Evolutionary conservation across 2,329 filamentous ascomycete species (phyloP).

Genomic region (Sordariomycetes sp.): DNA sequence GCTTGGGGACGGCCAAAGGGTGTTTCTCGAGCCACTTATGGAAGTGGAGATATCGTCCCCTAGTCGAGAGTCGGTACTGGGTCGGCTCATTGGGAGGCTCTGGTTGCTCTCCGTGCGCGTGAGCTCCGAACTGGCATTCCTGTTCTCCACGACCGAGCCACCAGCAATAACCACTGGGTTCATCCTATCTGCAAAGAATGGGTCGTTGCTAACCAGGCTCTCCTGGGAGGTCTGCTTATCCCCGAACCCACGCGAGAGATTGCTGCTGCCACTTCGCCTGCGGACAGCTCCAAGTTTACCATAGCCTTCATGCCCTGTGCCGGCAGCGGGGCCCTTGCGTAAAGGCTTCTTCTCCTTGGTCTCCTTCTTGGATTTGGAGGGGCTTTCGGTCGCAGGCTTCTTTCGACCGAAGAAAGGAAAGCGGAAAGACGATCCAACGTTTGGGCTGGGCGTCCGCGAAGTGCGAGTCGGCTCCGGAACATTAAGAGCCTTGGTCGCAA

Average conservation of each 20-base stretch:
- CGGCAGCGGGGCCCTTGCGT: conserved; percentile 75
- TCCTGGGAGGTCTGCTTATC: conserved; percentile 41
- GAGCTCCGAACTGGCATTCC: conserved; percentile 42
- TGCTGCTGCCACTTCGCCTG: conserved; percentile 54
- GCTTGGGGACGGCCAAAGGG: conserved; percentile 45
- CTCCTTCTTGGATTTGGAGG: conserved; percentile 37
- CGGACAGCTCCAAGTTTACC: conserved; percentile 53
- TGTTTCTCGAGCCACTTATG: conserved; percentile 22
- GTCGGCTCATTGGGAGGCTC: conserved; percentile 29
- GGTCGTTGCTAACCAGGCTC: conserved; percentile 39
- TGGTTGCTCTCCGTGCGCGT: conserved; percentile 40
- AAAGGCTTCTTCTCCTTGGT: conserved; percentile 26
- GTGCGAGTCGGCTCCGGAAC: conserved; percentile 10
- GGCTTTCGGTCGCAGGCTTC: conserved; percentile 49
- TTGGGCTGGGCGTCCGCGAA: conserved; percentile 43
- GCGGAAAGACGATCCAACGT: conserved; percentile 45
- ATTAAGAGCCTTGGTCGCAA: conserved; percentile 11
- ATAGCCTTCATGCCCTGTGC: conserved; percentile 90
- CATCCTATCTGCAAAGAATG: conserved; percentile 52
- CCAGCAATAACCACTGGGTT: conserved; percentile 59
- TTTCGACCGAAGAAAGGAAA: conserved; percentile 74
- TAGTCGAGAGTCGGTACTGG: conserved; percentile 32
- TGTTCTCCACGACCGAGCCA: conserved; percentile 52
- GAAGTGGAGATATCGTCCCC: conserved; percentile 6
- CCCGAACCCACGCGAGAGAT: conserved; percentile 28